Base-by-base conservation (phyloP, 2,329 filamentous ascomycete species). In the Fusarium duplospermum region DNA sequence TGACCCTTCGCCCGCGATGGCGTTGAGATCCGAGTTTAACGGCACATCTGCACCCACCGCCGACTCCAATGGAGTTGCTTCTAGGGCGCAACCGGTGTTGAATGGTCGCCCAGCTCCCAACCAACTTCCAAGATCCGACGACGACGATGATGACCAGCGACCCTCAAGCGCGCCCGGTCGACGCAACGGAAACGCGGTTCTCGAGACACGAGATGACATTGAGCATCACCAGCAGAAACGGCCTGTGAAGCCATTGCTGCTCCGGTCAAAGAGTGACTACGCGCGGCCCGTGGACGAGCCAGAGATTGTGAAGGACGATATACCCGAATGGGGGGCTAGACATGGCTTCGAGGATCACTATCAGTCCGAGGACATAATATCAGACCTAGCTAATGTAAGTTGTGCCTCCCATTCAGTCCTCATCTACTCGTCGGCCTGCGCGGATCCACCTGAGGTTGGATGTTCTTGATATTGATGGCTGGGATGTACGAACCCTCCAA, bases 261-360 rank as follows among this genome's bases (percentile, higher is more conserved):
- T 87, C 61, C 86, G 89, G 62, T 89, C 89, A 66, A 89, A 88
- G 82, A 91, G 88, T 80, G 89, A 91, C 74, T 87, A 86, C 76
- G 84, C 82, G 50, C 85, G 84, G 29, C 80, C 83, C 40, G 82
- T 84, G 27, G 80, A 84, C 18, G 82, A 86, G 20, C 71, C 81
- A 47, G 85, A 86, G 47, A 79, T 82, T 59, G 76, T 80, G 31
- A 86, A 87, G 16, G 86, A 87, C 4, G 86, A 87, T 47, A 81
- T 86, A 35, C 83, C 84, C 50, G 86, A 87, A 74, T 89, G 87
- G 87, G 89, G 89, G 9, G 88, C 88, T 82, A 90, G 95, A 58
- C 95, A 98, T 84, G 95, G 95, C 57, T 98, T 96, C 86, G 94
- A 97, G 80, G 93, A 95, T 76, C 94, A 98, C 82, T 95, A 97